Evolutionary conservation across 2,329 filamentous ascomycete species (phyloP), one percentile per base, ranked within the genome.

Genomic region (Sporothrix sp.): DNA sequence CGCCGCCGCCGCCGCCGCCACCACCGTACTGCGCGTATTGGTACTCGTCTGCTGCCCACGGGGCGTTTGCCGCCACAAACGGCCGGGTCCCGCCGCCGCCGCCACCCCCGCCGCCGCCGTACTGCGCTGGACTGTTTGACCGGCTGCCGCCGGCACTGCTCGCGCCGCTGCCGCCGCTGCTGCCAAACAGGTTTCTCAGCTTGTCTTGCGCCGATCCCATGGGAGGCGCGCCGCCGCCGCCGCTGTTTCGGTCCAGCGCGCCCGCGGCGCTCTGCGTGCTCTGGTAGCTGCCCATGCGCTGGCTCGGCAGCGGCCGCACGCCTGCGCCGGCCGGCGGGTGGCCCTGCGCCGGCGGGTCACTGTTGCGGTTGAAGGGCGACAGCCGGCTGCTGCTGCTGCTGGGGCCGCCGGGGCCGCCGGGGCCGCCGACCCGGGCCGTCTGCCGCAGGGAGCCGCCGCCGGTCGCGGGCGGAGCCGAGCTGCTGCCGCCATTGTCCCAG

Each of bases 181-280:
- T 75, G n/a, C 79, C 81, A 74, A 88, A 88, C 40, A 95, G 69
- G 60, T 89, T 87, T 62, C 88, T 87, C 59, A 96, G 71, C 58
- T 87, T 75, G 59, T 95, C 87, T 68, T 94, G 87, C 46, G 88
- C 88, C 18, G 82, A 80, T 30, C 73, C 73, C 3, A 73, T 69
- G 59, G 63, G n/a, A n/a, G n/a, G 62, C 54, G 62, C 60, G 10
- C 49, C 48, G 13, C 73, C 69, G 61, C 64, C 61, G 56, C 63
- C 60, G 21, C 49, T 50, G 32, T 28, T 43, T 21, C 50, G 3
- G 20, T 45, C 43, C 2, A 27, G n/a, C 1, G 43, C 43, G 14
- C 43, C 33, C 27, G 59, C 56, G 14, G 68, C 62, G 61, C 63
- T 68, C 27, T 61, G 61, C 35, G 61, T 63, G 37, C 65, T 78